A percentile compares a stretch with the other conserved stretches of the same genome.
phyloP scores from a whole-genome alignment of 768 basidiomycete species.

The Leccinum subgranulosum region DNA sequence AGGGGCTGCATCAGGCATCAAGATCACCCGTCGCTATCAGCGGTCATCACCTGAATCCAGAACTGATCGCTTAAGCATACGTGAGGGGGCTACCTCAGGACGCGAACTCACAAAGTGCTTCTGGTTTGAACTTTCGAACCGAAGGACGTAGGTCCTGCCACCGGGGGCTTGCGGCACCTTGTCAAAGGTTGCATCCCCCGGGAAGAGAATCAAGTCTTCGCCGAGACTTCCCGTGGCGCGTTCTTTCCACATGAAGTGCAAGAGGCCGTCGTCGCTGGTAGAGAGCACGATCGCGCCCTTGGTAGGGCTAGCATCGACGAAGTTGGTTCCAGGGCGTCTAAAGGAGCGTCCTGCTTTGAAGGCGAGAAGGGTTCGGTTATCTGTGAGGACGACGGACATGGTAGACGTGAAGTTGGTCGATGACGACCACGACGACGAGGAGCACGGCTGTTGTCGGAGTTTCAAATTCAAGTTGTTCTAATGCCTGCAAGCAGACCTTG shows the following conservation, averaged over 20 bases:
- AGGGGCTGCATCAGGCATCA: neutral
- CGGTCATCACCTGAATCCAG: slow-evolving; percentile 72
- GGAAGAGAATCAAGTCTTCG: slow-evolving; percentile 87
- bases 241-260: slow-evolving; percentile 82
- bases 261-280: slow-evolving; percentile 68
- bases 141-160: slow-evolving; percentile 82
- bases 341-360: slow-evolving; percentile 76
- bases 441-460: neutral
- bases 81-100: neutral
- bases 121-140: slow-evolving; percentile 87
- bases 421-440: neutral
- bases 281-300: slow-evolving; percentile 74
- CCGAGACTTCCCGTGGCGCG: slow-evolving; percentile 55
- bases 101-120: slow-evolving; percentile 83
- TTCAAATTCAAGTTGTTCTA: neutral
- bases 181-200: slow-evolving; percentile 77
- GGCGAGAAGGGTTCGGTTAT: slow-evolving; percentile 36
- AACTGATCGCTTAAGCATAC: slow-evolving; percentile 45
- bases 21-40: neutral
- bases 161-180: slow-evolving; percentile 63
- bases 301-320: slow-evolving; percentile 60
- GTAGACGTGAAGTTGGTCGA: neutral
- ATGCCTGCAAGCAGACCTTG: no score
- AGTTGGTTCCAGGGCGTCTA: slow-evolving; percentile 61
- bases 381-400: slow-evolving; percentile 29